Evolutionary conservation across 805 yeast genomes (phyloP).

Genomic region (Pichia rugopelliculosa): DNA sequence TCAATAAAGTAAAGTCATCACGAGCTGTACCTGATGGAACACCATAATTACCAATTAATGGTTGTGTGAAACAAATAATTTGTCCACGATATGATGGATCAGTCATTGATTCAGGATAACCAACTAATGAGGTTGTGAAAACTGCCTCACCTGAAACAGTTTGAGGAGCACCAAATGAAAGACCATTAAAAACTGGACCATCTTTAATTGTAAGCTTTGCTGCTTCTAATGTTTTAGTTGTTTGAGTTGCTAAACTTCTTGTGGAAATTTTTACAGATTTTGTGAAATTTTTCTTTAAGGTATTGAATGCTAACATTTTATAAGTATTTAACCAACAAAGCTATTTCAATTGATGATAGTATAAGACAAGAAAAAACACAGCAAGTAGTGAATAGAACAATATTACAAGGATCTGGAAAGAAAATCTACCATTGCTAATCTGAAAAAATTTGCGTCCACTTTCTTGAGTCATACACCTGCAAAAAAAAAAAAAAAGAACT

Average conservation of each 20-base stretch:
- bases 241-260: conserved; percentile 18
- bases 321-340: not conserved
- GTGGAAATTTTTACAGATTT: not conserved
- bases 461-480: conserved; percentile 1
- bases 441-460: conserved; percentile 6
- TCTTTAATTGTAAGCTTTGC: conserved; percentile 88
- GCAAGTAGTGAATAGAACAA: too few species aligned
- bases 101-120: conserved; percentile 98
- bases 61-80: conserved; percentile 93
- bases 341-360: not conserved
- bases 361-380: not conserved
- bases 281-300: conserved; percentile 5
- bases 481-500: not conserved
- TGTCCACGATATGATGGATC: conserved; percentile 98
- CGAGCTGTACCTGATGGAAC: conserved; percentile 80
- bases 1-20: conserved; percentile 79
- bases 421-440: not conserved
- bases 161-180: conserved; percentile 91
- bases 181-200: conserved; percentile 90
- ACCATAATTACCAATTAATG: conserved; percentile 96
- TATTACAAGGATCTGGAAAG: not conserved
- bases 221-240: conserved; percentile 46
- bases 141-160: conserved; percentile 96
- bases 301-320: conserved; percentile 12
- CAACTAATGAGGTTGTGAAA: conserved; percentile 95